These are phyloP conservation scores for Peronospora belbahrii DNA, from an alignment of 352 stramenopile species.

Conservation along the genomic window DNA sequence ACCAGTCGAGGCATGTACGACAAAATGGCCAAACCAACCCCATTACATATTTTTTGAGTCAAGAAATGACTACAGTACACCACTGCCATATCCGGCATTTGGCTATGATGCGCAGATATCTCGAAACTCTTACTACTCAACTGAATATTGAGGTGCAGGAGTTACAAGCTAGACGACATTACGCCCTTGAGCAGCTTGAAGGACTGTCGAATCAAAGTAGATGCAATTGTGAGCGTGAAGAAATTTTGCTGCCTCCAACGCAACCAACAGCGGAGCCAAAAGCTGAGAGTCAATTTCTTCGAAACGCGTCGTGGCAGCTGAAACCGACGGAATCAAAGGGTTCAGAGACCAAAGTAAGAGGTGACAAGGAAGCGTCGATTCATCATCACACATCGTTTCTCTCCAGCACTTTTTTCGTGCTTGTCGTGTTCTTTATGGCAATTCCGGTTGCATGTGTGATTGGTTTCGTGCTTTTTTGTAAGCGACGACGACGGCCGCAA, in stretches of 20 bases:
- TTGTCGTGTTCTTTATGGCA: conserved; percentile 19
- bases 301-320: conserved; percentile 13
- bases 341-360: neutral
- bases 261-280: conserved; percentile 1
- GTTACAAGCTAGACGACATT: conserved; percentile 1
- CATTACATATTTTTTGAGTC: neutral
- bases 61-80: neutral
- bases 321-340: neutral
- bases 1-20: neutral
- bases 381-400: conserved; percentile 9
- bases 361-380: neutral
- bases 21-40: neutral
- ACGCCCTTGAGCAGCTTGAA: conserved; percentile 1
- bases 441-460: conserved; percentile 17
- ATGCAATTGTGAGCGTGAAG: conserved; percentile 15
- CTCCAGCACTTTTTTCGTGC: conserved; percentile 16
- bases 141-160: conserved; percentile 14
- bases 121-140: conserved; percentile 8
- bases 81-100: conserved; percentile 8
- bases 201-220: conserved; percentile 6
- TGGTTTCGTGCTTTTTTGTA: conserved; percentile 18
- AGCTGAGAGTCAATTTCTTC: neutral
- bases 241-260: neutral
- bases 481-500: conserved; percentile 2
- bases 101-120: conserved; percentile 4